phyloP scores from a whole-genome alignment of 2,329 filamentous ascomycete species.

The Colletotrichum sublineola region DNA sequence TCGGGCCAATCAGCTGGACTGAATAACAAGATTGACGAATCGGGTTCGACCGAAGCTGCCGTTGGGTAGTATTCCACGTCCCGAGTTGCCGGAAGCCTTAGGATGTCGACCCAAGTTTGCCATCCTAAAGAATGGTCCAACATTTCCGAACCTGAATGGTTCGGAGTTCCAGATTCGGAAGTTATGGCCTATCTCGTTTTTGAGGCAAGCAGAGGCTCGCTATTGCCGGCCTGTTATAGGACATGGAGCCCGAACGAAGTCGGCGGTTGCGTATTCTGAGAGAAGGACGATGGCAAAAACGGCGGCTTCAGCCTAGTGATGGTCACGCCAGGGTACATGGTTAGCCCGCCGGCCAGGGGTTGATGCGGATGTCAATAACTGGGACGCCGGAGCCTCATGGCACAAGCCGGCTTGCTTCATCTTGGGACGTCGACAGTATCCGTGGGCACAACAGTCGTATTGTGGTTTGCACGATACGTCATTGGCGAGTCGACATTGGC shows the following conservation, averaged over 20 bases:
- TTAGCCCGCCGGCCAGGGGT: conserved; percentile 12
- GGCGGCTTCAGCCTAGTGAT: not conserved
- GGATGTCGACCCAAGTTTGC: conserved; percentile 2
- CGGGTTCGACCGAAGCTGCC: conserved; percentile 6
- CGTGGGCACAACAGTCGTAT: conserved; percentile 14
- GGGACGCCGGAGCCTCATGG: conserved; percentile 27
- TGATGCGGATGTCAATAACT: conserved; percentile 3
- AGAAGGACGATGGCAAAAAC: not conserved
- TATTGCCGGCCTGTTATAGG: not conserved
- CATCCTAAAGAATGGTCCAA: conserved; percentile 20
- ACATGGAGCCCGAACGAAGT: not conserved
- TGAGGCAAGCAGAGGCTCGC: not conserved
- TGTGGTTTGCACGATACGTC: conserved; percentile 28
- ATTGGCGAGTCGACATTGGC: not conserved
- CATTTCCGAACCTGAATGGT: not conserved
- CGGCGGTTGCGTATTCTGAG: not conserved
- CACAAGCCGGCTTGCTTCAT: conserved; percentile 26
- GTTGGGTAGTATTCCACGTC: not conserved
- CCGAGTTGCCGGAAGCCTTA: conserved; percentile 24
- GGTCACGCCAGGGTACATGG: not conserved
- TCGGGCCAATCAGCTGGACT: not conserved
- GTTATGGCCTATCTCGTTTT: not conserved
- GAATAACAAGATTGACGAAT: conserved; percentile 7
- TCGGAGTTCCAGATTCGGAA: not conserved
- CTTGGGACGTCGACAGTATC: conserved; percentile 29